phyloP scores from a whole-genome alignment of 2,329 filamentous ascomycete genomes.

The Epichloe aotearoae region DNA sequence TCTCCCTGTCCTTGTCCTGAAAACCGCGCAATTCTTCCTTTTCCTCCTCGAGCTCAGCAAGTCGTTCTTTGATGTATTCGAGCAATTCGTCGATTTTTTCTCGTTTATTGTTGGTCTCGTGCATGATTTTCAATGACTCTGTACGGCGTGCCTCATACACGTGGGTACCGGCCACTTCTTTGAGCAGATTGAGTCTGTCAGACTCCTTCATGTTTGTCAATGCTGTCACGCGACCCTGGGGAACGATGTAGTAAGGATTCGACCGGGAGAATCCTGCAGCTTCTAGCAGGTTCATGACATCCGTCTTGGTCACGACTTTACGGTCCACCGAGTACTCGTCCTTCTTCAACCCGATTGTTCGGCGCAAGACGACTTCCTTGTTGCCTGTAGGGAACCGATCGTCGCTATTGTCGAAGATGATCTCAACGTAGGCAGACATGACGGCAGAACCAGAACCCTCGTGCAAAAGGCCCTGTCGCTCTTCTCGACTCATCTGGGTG shows the following conservation, averaged over 20 bases:
- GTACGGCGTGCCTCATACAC: slow-evolving; percentile 87
- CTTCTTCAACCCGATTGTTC: slow-evolving; percentile 94
- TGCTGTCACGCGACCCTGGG: slow-evolving; percentile 88
- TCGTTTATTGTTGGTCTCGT: slow-evolving; percentile 88
- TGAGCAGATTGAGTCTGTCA: slow-evolving; percentile 76
- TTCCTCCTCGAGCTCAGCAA: slow-evolving; percentile 86
- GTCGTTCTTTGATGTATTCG: slow-evolving; percentile 78
- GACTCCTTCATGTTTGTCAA: slow-evolving; percentile 98
- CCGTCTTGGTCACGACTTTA: slow-evolving; percentile 87
- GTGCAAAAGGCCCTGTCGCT: slow-evolving; percentile 90
- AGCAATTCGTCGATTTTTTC: slow-evolving; percentile 88
- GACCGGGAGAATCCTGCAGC: slow-evolving; percentile 93
- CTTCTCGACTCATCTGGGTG: slow-evolving; percentile 87
- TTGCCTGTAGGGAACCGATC: slow-evolving; percentile 90
- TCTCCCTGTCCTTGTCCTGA: slow-evolving; percentile 88
- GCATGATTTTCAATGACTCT: slow-evolving; percentile 93
- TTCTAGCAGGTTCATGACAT: slow-evolving; percentile 91
- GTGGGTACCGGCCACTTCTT: slow-evolving; percentile 96
- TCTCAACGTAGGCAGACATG: slow-evolving; percentile 98
- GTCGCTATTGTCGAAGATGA: slow-evolving; percentile 96
- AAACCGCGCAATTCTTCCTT: slow-evolving; percentile 91
- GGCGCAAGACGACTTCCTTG: slow-evolving; percentile 77
- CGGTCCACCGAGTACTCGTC: slow-evolving; percentile 97
- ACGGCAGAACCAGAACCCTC: slow-evolving; percentile 96
- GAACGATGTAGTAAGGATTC: slow-evolving; percentile 98